Evolutionary conservation across 345 rosid species (phyloP).

Genomic region (Eucalyptus dawsonii): DNA sequence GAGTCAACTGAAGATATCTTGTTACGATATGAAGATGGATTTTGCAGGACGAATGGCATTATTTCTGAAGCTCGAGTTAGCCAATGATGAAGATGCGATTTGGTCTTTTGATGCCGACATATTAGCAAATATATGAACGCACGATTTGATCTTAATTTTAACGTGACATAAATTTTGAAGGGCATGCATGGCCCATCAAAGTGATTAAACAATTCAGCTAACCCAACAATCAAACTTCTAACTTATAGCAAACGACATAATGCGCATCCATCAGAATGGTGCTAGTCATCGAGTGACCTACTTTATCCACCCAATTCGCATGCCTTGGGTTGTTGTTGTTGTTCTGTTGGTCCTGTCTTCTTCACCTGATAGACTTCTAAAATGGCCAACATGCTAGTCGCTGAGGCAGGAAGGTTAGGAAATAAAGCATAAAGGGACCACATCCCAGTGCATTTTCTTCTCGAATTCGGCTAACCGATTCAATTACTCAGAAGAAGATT

Average conservation of each 20-base stretch:
- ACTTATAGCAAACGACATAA: not conserved
- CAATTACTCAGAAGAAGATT: not conserved
- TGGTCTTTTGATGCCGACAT: not conserved
- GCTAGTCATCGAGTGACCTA: not conserved
- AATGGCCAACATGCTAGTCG: not conserved
- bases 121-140: not conserved
- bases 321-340: not conserved
- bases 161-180: not conserved
- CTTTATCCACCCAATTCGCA: not conserved
- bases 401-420: not conserved
- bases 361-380: not conserved
- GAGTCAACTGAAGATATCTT: not conserved
- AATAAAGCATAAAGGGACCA: not conserved
- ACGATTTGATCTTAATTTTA: not conserved
- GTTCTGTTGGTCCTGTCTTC: not conserved
- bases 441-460: not conserved
- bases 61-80: not conserved
- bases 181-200: not conserved
- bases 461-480: not conserved
- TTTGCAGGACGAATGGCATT: not conserved
- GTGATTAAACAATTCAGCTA: not conserved
- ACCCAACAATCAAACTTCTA: not conserved
- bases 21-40: not conserved
- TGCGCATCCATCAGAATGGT: not conserved
- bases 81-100: not conserved